Conservation (phyloP, 31 red algal species). For the Porphyra umbilicalis region DNA sequence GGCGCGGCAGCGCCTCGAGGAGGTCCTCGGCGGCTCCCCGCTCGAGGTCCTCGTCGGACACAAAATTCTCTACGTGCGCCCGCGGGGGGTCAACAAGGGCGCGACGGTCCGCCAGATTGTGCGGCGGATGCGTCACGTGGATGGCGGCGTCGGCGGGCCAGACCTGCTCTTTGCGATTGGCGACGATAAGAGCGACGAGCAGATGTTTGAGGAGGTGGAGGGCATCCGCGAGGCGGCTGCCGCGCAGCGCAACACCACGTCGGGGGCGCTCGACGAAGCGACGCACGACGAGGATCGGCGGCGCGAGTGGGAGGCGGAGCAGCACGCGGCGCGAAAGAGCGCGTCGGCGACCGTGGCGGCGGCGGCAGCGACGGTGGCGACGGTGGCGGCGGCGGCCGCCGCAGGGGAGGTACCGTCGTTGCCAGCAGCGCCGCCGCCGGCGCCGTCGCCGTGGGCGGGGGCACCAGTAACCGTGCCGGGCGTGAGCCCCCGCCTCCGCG, state of each 20-base stretch:
- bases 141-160: constrained; percentile 15
- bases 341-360: no score
- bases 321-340: background rate
- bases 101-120: constrained; percentile 52
- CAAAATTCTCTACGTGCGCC: constrained; percentile 80
- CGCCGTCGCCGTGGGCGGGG: no score
- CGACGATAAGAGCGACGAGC: constrained; percentile 88
- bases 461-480: no score
- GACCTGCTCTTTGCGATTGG: constrained; percentile 80
- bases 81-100: constrained; percentile 87
- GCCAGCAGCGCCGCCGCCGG: no score
- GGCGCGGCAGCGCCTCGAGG: constrained; percentile 63
- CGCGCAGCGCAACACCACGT: background rate
- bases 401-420: no score
- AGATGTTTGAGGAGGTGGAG: constrained; percentile 79
- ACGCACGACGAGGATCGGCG: background rate
- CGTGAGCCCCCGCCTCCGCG: background rate
- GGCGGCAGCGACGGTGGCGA: no score
- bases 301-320: background rate
- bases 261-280: background rate
- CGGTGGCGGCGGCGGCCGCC: no score
- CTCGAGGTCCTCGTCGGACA: constrained; percentile 86
- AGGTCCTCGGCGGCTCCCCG: constrained; percentile 58
- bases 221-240: constrained; percentile 5
- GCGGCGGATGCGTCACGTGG: constrained; percentile 4